Evolutionary conservation across 768 basidiomycete genomes (phyloP), one percentile per base, ranked within the genome.

Genomic region (Rhizopogon roseolus): DNA sequence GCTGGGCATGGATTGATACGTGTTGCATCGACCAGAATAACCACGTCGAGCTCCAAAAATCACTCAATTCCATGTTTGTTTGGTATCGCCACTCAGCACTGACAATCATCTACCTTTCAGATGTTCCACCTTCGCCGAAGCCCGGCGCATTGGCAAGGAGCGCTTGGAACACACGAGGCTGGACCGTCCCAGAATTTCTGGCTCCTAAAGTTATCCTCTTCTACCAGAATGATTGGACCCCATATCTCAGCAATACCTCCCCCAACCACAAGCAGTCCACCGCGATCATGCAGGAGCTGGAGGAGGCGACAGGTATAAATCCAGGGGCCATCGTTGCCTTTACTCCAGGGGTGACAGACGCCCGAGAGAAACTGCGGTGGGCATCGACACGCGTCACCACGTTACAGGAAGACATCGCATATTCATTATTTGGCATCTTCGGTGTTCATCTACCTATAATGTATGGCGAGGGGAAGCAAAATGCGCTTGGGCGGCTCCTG

Each of bases 1-100:
- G 27, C 41, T 42, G 41, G 41, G 41, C 41, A 41, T 57, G 54
- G 57, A 22, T 39, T n/a, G 55, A 56, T 14, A 57, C 56, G 9
- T 49, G 42, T n/a, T 42, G 41, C 41, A 42, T 42, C 41, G 41
- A 42, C 41, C 17, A 42, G 27, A n/a, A 19, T 27, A 42, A 16
- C 27, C 4, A 27, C 14, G 41, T 42, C 19, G 41, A 42, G 16
- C 27, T 42, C 19, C 41, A 42, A 42, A 42, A 42, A 42, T 42
- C 41, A 19, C 41, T 42, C 41, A 42, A 42, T 42, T 42, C 41
- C 5, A 42, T 42, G 41, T 42, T 42, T 27, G 27, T 19, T 5
- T 42, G 41, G 41, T 42, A 42, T 27, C 27, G 41, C 10, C 41
- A 42, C 11, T 42, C 41, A 19, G 17, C 41, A 27, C 41, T 42